Conservation (phyloP, 2,329 filamentous ascomycete genomes). For the Xylariaceae sp. region DNA sequence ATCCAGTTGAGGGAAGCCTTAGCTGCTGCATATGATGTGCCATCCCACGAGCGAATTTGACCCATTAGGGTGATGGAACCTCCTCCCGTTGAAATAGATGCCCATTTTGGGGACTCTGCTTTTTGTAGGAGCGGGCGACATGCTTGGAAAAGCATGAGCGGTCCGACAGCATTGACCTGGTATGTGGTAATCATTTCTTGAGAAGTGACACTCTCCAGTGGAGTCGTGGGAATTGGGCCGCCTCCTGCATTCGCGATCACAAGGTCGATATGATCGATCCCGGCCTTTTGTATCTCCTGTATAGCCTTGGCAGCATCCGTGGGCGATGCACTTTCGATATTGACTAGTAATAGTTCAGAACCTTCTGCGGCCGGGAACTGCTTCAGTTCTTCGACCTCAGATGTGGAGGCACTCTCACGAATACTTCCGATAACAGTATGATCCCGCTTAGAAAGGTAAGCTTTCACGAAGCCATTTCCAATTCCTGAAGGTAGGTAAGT, state of each 20-base stretch:
- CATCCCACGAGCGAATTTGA: slow-evolving; percentile 13
- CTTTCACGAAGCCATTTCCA: slow-evolving; percentile 30
- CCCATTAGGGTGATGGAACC: slow-evolving; percentile 25
- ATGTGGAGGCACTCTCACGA: slow-evolving; percentile 28
- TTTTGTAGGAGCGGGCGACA: slow-evolving; percentile 32
- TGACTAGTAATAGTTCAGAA: slow-evolving; percentile 31
- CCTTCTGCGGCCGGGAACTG: slow-evolving; percentile 25
- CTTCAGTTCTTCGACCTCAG: slow-evolving; percentile 26
- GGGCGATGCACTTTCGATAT: slow-evolving; percentile 29
- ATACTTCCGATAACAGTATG: slow-evolving; percentile 40
- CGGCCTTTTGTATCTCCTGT: slow-evolving; percentile 23
- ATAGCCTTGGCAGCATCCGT: slow-evolving; percentile 29
- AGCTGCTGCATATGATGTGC: slow-evolving; percentile 28
- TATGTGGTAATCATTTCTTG: slow-evolving; percentile 26
- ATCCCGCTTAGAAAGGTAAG: slow-evolving; percentile 36
- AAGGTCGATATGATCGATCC: slow-evolving; percentile 33
- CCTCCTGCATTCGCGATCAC: slow-evolving; percentile 39
- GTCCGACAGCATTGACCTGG: slow-evolving; percentile 31
- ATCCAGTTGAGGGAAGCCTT: slow-evolving; percentile 34
- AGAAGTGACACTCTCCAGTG: slow-evolving; percentile 30
- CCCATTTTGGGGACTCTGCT: slow-evolving; percentile 30
- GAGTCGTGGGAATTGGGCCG: slow-evolving; percentile 18
- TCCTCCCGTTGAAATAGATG: slow-evolving; percentile 29
- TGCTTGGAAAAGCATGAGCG: slow-evolving; percentile 33
- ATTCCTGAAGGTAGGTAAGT: slow-evolving; percentile 30